Base-by-base conservation (phyloP, 2,329 filamentous ascomycete genomes). In the Stagonosporopsis cucurbitacearum region DNA sequence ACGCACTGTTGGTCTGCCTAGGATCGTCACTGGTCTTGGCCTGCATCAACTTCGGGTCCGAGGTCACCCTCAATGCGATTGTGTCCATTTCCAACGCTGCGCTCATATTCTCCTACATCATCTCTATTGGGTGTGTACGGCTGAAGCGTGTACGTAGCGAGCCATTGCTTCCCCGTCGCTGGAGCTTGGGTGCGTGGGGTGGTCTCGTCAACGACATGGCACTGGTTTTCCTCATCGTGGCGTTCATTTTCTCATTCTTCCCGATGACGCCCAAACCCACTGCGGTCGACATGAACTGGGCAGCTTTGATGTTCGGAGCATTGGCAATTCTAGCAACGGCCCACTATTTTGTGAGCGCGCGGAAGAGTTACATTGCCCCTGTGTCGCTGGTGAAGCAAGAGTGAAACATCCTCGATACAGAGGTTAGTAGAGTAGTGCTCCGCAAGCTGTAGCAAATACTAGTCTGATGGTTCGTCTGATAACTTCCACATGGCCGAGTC, bases 281-380 rank as follows among this genome's bases (percentile, higher is more conserved):
- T 6, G 40, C 52, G 3, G 54, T 50, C 2, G 77, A 72, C 3
- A 81, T 82, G 79, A 81, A 82, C 51, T 82, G 79, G 77, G 74
- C 72, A 33, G 65, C 72, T 35, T 67, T 70, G 3, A 79, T 82
- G 69, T 81, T 79, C 54, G 73, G 75, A 25, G 56, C 55, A 4
- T 43, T 63, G 41, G 52, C 46, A 8, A 49, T 61, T 19, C 26
- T 59, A 12, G 62, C 62, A 6, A 62, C 57, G 1, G 48, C 36
- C 17, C 60, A 63, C 9, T 64, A 60, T 32, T 60, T 64, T 22
- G 36, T 59, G 7, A 58, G 40, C 49, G 62, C 62, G 22, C 54
- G 52, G 8, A 50, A 55, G 28, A 57, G 50, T 44, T 64, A 62
- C 4, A 50, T 63, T 17, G 57, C 57, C 7, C 62, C 57, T 12